Conservation (phyloP, 805 yeast genomes). For the Candida sanyiensis region DNA sequence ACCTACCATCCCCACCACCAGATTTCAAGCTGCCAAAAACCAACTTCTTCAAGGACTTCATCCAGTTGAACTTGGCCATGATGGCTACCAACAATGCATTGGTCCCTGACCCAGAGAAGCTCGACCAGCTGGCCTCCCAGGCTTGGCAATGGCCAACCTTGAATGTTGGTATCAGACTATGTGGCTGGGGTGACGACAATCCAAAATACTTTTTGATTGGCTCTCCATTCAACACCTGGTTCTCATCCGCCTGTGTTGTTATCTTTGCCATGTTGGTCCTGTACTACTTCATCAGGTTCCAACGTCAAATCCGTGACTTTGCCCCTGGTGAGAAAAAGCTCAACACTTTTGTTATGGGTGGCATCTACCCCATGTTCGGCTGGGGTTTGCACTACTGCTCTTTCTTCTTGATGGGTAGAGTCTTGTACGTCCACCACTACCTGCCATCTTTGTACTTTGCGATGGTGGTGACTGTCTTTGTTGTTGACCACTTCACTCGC, state of each 20-base stretch:
- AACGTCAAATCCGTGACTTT: conserved; percentile 69
- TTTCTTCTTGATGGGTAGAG: conserved; percentile 77
- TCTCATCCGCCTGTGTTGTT: conserved; percentile 57
- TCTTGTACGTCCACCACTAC: conserved; percentile 81
- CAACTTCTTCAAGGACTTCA: conserved; percentile 68
- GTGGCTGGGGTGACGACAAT: conserved; percentile 58
- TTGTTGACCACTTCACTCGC: conserved; percentile 39
- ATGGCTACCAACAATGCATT: conserved; percentile 82
- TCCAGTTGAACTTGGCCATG: conserved; percentile 77
- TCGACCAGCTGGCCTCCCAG: conserved; percentile 61
- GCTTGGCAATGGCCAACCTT: conserved; percentile 92
- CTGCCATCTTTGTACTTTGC: conserved; percentile 81
- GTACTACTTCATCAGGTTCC: conserved; percentile 53
- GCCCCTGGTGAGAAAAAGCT: conserved; percentile 36
- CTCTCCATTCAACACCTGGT: conserved; percentile 75
- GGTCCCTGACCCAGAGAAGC: conserved; percentile 71
- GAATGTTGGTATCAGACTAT: conserved; percentile 68
- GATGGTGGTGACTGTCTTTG: conserved; percentile 48
- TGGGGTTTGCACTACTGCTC: conserved; percentile 78
- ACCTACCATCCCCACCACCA: conserved; percentile 53
- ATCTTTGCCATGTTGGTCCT: conserved; percentile 40
- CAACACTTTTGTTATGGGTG: conserved; percentile 59
- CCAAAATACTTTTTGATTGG: conserved; percentile 66
- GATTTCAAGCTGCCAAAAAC: conserved; percentile 69
- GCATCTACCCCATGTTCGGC: conserved; percentile 72